Base-by-base conservation (phyloP, 805 yeast species). In the Candida railenensis region DNA sequence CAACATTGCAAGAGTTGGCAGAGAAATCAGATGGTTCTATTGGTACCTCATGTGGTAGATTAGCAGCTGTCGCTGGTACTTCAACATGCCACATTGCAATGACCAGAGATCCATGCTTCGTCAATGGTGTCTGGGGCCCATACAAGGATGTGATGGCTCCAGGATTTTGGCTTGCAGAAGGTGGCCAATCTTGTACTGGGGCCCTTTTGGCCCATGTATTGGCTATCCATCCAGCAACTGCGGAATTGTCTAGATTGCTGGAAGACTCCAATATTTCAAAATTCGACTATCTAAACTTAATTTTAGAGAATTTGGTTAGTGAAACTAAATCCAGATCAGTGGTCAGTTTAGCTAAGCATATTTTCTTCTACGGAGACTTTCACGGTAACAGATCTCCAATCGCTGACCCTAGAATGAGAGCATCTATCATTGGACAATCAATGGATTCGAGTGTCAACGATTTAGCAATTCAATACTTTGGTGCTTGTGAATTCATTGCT, bases 161-260 rank as follows among this genome's bases (percentile, higher is more conserved):
- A 22, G 89, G 83, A 4, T 85, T 75, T 59, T 94, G 98, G 98
- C 76, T 91, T 53, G 96, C 98, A 12, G 99, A 94, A 69, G 99
- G 99, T 61, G 99, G 99, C n/a, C 99, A 94, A 66, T 85, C 95
- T 14, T 87, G 96, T 62, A 94, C 99, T 2, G 99, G 99, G 55
- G 97, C 95, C 25, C 77, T 94, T 34, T 76, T 94, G 52, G 92
- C 94, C 2, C 96, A 89, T 65, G 92, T 92, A 14, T 67, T 94
- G 50, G 76, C 88, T 11, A 85, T 88, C 8, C 98, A 94, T 62
- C 97, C 97, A 0, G 96, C 98, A 0, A 82, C 83, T 55, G 71
- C 81, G 2, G 89, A 88, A 59, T 76, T 92, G 45, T 78, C 81
- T 12, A 78, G 76, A 49, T 67, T 80, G 32, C 82, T 96, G 0